Evolutionary conservation across 768 basidiomycete species (phyloP), one percentile per base, ranked within the genome.

Genomic region (Tephrocybe sp.): DNA sequence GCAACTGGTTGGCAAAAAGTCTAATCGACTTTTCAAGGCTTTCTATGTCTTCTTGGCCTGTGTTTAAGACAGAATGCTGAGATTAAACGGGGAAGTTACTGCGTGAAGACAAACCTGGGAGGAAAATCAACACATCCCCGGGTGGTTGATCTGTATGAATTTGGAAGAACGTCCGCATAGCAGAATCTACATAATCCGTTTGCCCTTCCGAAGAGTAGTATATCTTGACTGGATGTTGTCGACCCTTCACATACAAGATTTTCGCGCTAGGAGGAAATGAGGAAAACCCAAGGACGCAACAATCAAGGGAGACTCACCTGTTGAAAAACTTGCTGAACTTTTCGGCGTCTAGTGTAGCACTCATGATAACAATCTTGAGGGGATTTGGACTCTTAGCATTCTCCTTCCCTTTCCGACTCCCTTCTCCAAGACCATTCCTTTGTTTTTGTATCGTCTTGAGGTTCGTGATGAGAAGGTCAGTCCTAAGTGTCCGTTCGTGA

Each of bases 41-140:
- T 64, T 98, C 96, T 52, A 99, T 99, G 57, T 99, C 96, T 60
- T 98, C 97, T 63, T 98, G 95, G 5, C 96, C 92, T 87, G 53
- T n/a, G 22, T 43, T 19, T 43, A 32, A 31, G 5, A 32, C n/a
- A 18, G 15, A 21, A 44, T 2, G 9, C 11, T 52, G 36, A 37
- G 6, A 40, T 27, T 31, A 13, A 34, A 16, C 51, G 9, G 34
- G 4, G 19, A 35, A 11, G 19, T 1, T n/a, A 28, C 31, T 9
- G 11, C 12, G 24, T 22, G 9, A 26, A 30, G 44, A 39, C 54
- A 27, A 44, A 86, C 89, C 92, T 56, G 95, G 93, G 35, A 99
- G 78, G 70, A 98, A 98, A 53, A 98, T 86, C 21, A 99, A 77
- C 13, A 98, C 84, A 62, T 97, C 94, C 8, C 97, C 97, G 13